phyloP scores from a whole-genome alignment of 1,284 basidiomycete species.

The Meripilus lineatus region DNA sequence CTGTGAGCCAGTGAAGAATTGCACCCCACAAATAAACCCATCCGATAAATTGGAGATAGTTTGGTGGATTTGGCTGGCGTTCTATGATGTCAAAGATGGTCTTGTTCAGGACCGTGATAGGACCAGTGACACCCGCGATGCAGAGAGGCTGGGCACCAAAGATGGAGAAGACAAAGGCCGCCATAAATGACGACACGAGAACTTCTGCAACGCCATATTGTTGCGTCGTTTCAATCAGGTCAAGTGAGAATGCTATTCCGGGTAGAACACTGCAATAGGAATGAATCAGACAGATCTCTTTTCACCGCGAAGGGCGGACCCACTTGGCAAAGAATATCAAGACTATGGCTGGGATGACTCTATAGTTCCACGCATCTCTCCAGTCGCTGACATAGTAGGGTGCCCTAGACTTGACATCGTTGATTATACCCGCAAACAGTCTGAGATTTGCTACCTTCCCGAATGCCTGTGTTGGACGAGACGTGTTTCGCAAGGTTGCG shows the following conservation, averaged over 20 bases:
- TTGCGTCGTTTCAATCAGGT: constrained; percentile 88
- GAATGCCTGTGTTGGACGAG: too few species aligned
- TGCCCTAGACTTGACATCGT: constrained; percentile 71
- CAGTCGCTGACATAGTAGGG: constrained; percentile 87
- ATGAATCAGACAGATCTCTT: not conserved
- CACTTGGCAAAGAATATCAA: constrained; percentile 81
- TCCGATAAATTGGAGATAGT: constrained; percentile 84
- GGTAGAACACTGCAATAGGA: constrained; percentile 62
- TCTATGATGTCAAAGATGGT: constrained; percentile 81
- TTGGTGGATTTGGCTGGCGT: constrained; percentile 50
- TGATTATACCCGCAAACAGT: constrained; percentile 69
- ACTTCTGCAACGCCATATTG: constrained; percentile 92
- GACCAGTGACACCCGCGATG: constrained; percentile 91
- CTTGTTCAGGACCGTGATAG: constrained; percentile 90
- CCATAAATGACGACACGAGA: constrained; percentile 77
- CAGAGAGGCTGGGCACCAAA: constrained; percentile 90
- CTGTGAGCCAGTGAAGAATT: constrained; percentile 87
- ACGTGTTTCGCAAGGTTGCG: constrained; percentile 14
- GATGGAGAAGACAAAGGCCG: constrained; percentile 86
- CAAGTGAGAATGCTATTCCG: constrained; percentile 89
- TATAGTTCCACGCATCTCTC: constrained; percentile 87
- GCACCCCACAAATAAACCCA: constrained; percentile 96
- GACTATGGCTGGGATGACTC: constrained; percentile 71
- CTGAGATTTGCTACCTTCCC: constrained; percentile 16
- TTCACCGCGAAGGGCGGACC: constrained; percentile 20